Conservation (phyloP, 108 stramenopile genomes). For the Skeletonema potamos region DNA sequence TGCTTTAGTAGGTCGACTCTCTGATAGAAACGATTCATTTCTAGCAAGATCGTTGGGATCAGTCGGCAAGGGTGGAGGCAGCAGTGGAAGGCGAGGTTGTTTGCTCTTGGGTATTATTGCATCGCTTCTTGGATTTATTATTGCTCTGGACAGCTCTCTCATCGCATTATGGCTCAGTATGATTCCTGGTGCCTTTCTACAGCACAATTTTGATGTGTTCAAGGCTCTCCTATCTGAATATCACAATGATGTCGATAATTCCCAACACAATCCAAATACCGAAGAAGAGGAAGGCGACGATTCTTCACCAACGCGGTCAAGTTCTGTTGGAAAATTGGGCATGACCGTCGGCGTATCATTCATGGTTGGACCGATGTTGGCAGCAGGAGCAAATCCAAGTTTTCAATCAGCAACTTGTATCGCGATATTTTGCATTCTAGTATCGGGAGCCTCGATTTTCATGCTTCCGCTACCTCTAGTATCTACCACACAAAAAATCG, state of each 20-base stretch:
- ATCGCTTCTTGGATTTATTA: slow-evolving; percentile 40
- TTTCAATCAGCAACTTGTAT: slow-evolving; percentile 56
- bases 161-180: slow-evolving; percentile 66
- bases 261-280: slow-evolving; percentile 4
- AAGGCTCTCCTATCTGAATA: slow-evolving; percentile 76
- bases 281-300: neutral
- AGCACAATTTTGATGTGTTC: slow-evolving; percentile 78
- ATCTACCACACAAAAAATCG: slow-evolving; percentile 10
- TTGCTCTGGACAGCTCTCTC: slow-evolving; percentile 40
- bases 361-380: slow-evolving; percentile 75
- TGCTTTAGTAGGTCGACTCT: slow-evolving; percentile 66
- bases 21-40: slow-evolving; percentile 49
- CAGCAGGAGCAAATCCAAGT: slow-evolving; percentile 46
- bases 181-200: slow-evolving; percentile 71
- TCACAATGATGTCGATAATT: slow-evolving; percentile 53
- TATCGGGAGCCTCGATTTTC: slow-evolving; percentile 37
- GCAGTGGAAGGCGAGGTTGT: slow-evolving; percentile 55
- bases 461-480: slow-evolving; percentile 43
- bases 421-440: slow-evolving; percentile 47
- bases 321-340: slow-evolving; percentile 72
- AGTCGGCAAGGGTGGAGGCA: slow-evolving; percentile 14
- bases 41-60: slow-evolving; percentile 25
- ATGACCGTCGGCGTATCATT: slow-evolving; percentile 84
- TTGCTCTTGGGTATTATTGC: slow-evolving; percentile 68
- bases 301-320: slow-evolving; percentile 40